Evolutionary conservation across 2,329 filamentous ascomycete genomes (phyloP), one percentile per base, ranked within the genome.

Genomic region (Aspergillus transmontanensis): DNA sequence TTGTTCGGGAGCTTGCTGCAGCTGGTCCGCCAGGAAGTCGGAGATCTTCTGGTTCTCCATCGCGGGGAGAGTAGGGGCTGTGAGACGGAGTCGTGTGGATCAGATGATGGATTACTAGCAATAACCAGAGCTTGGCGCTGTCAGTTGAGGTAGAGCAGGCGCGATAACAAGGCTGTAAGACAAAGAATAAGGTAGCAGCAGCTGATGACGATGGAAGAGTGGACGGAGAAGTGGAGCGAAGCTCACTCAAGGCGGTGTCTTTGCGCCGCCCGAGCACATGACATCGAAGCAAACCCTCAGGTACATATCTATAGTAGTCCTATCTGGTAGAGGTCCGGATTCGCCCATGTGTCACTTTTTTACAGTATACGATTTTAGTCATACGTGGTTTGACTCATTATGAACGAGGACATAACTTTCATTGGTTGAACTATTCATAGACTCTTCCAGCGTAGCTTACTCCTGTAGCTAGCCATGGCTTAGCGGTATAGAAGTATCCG

Each of bases 41-140:
- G 92, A 87, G 79, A 98, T 95, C 75, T 90, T 88, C 79, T 96
- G 92, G 82, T 88, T 86, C 79, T 91, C 93, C 92, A 96, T 97
- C 72, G 72, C 75, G 71, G 71, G 70, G 66, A 65, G 55, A 57
- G 56, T 19, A 48, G 46, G 28, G 59, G 43, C 62, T 55, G 54
- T 57, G n/a, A 61, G 59, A 57, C 45, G 51, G 63, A 48, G 39
- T 57, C 54, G 57, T 58, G 59, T 57, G 58, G 65, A 62, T 65
- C 56, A 65, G 59, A 63, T 60, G 64, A 59, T 43, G 54, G 64
- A 57, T 60, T 53, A 57, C 61, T 57, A 54, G 55, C 43, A 56
- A 48, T 21, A 23, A 36, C 26, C 12, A n/a, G 46, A 58, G 54
- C 28, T 51, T 43, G 10, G 46, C 21, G 26, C 57, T 19, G 45